Evolutionary conservation across 225 moss, liverwort and hornwort genomes (phyloP).

Genomic region (Marchantia polymorpha): DNA sequence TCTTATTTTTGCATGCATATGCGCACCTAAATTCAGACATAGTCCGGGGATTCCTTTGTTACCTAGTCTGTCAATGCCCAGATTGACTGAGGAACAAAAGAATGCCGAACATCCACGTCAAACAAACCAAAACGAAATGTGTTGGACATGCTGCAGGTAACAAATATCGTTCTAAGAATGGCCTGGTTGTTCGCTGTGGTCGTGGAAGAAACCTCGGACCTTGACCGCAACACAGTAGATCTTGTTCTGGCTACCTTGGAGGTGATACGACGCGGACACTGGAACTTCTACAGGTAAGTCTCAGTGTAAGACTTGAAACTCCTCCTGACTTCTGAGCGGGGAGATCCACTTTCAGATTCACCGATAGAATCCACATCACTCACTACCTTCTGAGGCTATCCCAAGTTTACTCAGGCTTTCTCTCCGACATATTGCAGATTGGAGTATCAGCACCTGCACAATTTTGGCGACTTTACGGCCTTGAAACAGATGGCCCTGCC

Average conservation of each 20-base stretch:
- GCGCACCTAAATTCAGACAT: no score
- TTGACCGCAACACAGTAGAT: constrained; percentile 23
- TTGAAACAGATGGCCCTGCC: constrained; percentile 15
- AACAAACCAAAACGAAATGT: no score
- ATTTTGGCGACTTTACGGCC: constrained; percentile 23
- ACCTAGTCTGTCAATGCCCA: no score
- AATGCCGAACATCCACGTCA: no score
- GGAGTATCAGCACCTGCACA: constrained; percentile 39
- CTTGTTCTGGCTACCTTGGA: constrained; percentile 34
- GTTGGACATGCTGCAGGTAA: constrained; percentile 17
- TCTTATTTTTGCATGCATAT: no score
- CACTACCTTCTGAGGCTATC: not conserved
- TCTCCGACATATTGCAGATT: constrained; percentile 24
- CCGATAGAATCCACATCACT: not conserved
- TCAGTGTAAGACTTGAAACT: not conserved
- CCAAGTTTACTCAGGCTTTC: not conserved
- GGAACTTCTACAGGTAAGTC: constrained; percentile 47
- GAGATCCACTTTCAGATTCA: not conserved
- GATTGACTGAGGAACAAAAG: no score
- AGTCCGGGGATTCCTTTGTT: no score
- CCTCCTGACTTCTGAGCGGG: not conserved
- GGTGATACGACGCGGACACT: constrained; percentile 43
- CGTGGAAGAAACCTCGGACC: constrained; percentile 14
- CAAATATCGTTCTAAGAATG: constrained; percentile 29
- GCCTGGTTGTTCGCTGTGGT: constrained; percentile 33